These are phyloP conservation scores for Podaxis sp. DNA, from an alignment of 768 basidiomycete species.

Conservation along the genomic window DNA sequence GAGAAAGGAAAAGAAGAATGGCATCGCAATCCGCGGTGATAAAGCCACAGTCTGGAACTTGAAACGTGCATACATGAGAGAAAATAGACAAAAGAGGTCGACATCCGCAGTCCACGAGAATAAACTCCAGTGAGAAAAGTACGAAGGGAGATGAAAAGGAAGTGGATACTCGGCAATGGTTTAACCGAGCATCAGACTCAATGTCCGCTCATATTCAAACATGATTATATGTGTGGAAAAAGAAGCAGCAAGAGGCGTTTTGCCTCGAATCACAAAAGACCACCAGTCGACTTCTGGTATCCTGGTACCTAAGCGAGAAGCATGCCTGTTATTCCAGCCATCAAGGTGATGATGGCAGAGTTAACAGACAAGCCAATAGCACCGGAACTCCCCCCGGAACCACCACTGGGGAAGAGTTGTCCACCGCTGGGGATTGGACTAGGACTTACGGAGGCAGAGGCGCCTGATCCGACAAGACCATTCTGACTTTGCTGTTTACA, in stretches of 20 bases:
- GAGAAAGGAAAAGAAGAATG: background rate
- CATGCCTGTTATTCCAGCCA: slow-evolving; percentile 2
- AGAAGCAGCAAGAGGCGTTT: background rate
- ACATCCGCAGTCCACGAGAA: background rate
- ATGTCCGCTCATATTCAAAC: background rate
- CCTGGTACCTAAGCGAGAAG: slow-evolving; percentile 8
- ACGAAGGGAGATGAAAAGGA: background rate
- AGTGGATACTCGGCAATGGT: background rate
- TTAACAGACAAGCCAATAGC: background rate
- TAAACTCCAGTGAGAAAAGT: background rate
- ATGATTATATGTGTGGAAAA: background rate
- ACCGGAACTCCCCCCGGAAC: background rate
- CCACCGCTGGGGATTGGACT: slow-evolving; percentile 33
- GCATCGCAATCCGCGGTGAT: background rate
- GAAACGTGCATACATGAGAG: background rate
- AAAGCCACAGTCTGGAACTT: background rate
- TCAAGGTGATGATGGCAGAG: background rate
- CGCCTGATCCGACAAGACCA: slow-evolving; percentile 40
- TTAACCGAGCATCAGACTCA: background rate
- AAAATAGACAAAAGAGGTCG: background rate
- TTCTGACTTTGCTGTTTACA: slow-evolving; percentile 34
- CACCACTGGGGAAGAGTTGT: slow-evolving; percentile 19
- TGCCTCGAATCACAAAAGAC: background rate
- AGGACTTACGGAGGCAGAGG: slow-evolving; percentile 40
- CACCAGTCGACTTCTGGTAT: background rate